A percentile compares a stretch with the other conserved stretches of the same genome.
Conservation (phyloP, 2,329 filamentous ascomycete species). For the Penicillium sp. region DNA sequence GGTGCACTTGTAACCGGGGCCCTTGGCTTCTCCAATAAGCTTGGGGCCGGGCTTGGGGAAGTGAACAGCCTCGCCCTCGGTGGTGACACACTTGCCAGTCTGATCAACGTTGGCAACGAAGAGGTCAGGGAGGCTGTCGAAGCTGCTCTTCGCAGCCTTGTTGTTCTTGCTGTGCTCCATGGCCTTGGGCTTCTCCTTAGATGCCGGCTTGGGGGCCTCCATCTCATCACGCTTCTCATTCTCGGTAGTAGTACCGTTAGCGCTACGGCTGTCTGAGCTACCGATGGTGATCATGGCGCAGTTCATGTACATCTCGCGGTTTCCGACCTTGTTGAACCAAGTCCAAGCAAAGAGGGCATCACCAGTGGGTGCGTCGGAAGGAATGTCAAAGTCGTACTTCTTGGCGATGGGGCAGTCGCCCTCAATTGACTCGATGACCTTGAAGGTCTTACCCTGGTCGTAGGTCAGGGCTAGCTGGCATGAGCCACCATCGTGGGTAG, state of each 20-base stretch:
- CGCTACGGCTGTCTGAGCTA: conserved; percentile 13
- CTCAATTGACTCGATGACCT: conserved; percentile 65
- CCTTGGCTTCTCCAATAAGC: conserved; percentile 41
- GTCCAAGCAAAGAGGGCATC: conserved; percentile 72
- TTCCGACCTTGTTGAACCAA: conserved; percentile 75
- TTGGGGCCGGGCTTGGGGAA: conserved; percentile 68
- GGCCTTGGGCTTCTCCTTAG: background rate
- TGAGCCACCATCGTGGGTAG: conserved; percentile 68
- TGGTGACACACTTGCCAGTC: conserved; percentile 56
- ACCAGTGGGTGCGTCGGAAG: conserved; percentile 60
- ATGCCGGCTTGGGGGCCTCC: background rate
- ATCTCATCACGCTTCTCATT: conserved; percentile 1
- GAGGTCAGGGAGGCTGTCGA: conserved; percentile 63
- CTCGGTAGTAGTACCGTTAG: background rate
- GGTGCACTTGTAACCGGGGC: conserved; percentile 38
- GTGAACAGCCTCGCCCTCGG: conserved; percentile 58
- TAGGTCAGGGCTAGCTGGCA: conserved; percentile 76
- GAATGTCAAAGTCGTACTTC: conserved; percentile 67
- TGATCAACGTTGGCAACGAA: conserved; percentile 70
- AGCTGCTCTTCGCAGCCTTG: conserved; percentile 29
- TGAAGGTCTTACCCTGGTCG: conserved; percentile 69
- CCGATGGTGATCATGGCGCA: conserved; percentile 70
- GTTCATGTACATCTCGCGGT: conserved; percentile 87
- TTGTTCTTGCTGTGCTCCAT: conserved; percentile 11
- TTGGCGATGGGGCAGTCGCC: conserved; percentile 57